Base-by-base conservation (phyloP, 1,284 basidiomycete genomes). In the Salmacisia buchloeana region DNA sequence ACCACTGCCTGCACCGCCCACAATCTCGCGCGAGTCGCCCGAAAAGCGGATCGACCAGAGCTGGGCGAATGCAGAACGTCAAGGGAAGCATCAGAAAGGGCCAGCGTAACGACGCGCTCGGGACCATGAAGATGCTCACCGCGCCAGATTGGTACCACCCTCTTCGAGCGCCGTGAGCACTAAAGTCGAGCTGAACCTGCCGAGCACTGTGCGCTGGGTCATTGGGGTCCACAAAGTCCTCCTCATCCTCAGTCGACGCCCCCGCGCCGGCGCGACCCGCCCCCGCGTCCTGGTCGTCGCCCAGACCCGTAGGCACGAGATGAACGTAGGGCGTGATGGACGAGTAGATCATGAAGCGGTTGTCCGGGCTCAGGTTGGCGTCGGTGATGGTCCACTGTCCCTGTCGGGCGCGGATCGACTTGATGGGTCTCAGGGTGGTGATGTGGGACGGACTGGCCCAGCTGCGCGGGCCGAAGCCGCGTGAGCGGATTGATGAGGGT, bases 41-140 rank as follows among this genome's bases (percentile, higher is more conserved):
- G 92, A 96, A 79, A 97, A 98, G 27, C 91, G 86, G 77, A 96
- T 92, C 69, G 90, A 88, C 89, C 91, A 97, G 62, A 97, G 91
- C 81, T 84, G 66, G 60, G 15, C 25, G 41, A 18, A 35, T 12
- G 41, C 9, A 46, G 34, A 41, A 46, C 27, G 7, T 27, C n/a
- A 21, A 15, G 60, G 23, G 27, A 21, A 23, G 34, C 18, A 5
- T 2, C 15, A 41, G 13, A 46, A n/a, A n/a, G n/a, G n/a, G n/a
- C n/a, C n/a, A n/a, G n/a, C n/a, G n/a, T n/a, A n/a, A 25, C 15
- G 5, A 15, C 15, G 18, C n/a, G 27, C 29, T 54, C 29, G 15
- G 27, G 34, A 58, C 1, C 34, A 35, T 4, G 45, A n/a, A 33
- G 21, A 27, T 21, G 58, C 72, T 74, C 70, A 75, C 73, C 62